Percentiles rank a stretch among this genome's conserved stretches.
phyloP scores from a whole-genome alignment of 352 stramenopile genomes.

The Pythium grandisporangium region DNA sequence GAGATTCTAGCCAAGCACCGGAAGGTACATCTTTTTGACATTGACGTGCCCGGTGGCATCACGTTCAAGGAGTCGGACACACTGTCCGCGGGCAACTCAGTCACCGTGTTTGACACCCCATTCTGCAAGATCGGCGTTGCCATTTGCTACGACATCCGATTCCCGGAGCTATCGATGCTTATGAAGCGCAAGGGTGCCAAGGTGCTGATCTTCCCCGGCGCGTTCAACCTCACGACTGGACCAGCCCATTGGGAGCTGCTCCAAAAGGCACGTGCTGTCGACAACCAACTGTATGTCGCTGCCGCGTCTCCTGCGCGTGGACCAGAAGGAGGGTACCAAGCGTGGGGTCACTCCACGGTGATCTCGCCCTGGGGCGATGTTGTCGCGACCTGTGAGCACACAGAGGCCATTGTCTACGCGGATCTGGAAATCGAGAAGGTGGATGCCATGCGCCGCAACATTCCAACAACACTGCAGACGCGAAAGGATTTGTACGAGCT shows the following conservation, averaged over 20 bases:
- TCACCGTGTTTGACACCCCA: conserved; percentile 83
- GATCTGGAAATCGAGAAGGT: conserved; percentile 95
- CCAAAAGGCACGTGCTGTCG: conserved; percentile 91
- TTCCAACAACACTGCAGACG: conserved; percentile 93
- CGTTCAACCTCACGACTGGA: conserved; percentile 88
- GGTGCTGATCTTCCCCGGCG: conserved; percentile 77
- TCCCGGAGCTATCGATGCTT: conserved; percentile 97
- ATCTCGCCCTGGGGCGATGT: conserved; percentile 97
- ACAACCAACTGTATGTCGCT: conserved; percentile 95
- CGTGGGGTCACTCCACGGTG: conserved; percentile 97
- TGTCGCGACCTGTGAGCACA: conserved; percentile 92
- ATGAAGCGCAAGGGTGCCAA: conserved; percentile 89
- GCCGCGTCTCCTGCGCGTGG: conserved; percentile 94
- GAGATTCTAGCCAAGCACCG: conserved; percentile 97
- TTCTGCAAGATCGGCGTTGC: conserved; percentile 95
- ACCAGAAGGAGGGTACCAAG: conserved; percentile 94
- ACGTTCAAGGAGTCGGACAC: conserved; percentile 99
- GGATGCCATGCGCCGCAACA: conserved; percentile 93
- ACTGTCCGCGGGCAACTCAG: conserved; percentile 87
- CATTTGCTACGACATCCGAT: conserved; percentile 99
- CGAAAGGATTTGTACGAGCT: conserved; percentile 94
- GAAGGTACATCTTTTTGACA: conserved; percentile 99
- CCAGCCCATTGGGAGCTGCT: conserved; percentile 99
- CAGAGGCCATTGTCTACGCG: conserved; percentile 89
- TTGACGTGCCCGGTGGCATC: conserved; percentile 98